Base-by-base conservation (phyloP, 2,329 filamentous ascomycete species). In the Fusarium sacchari region DNA sequence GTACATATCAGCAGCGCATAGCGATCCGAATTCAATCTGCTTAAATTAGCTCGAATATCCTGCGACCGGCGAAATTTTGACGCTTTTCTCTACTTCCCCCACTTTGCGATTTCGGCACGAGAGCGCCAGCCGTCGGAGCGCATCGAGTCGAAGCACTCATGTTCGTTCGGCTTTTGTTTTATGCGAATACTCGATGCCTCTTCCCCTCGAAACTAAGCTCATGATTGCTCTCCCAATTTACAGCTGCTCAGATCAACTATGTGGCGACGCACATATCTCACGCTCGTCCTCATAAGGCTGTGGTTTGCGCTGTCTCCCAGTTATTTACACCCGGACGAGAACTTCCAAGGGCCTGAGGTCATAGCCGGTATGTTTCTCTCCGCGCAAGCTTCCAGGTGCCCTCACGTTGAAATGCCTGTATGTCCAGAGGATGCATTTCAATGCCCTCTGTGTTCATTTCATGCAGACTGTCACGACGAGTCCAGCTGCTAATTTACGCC, bases 281-380 rank as follows among this genome's bases (percentile, higher is more conserved):
- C 97, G 64, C 88, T 99, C 78, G 88, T 97, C 79, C 86, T 96
- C 76, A 90, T 97, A 79, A 93, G 96, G 83, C 88, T 98, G 80
- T 98, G 96, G 89, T 96, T 98, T 82, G 96, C 96, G 69, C 86
- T 98, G 74, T 95, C 93, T 72, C 94, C 96, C 67, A 98, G 96
- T 87, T 99, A 99, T 83, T 90, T 99, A 52, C 96, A 99, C 82
- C 96, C 96, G 10, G 96, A 99, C 85, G 96, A 99, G 88, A 96
- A 98, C 86, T 99, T 99, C 80, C 96, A 99, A 85, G 96, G 96
- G 40, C 96, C 96, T 22, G 96, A 99, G 86, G 92, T 98, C 74
- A 96, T 98, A 80, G 95, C 96, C 79, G 96, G 96, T 98, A 90
- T 76, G 91, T 67, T 64, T 49, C 37, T 44, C 50, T 40, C 20